phyloP scores from a whole-genome alignment of 139 green algal species.

The Chlamydomonas incerta region DNA sequence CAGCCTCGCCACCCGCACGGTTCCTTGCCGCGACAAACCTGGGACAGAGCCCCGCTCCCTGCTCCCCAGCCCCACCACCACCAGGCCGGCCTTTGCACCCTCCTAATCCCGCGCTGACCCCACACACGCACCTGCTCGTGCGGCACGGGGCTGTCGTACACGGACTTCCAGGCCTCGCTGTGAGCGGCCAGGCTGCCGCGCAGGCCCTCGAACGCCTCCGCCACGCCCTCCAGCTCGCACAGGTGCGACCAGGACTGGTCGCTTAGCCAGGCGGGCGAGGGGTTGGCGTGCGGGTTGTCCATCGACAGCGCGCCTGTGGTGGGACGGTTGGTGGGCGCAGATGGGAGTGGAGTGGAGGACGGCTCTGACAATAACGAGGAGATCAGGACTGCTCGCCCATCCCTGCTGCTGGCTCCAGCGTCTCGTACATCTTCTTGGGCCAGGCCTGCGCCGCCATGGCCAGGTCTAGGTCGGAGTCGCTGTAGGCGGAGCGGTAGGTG shows the following conservation, averaged over 20 bases:
- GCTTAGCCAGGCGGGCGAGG: conserved; percentile 63
- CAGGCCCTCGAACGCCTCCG: conserved; percentile 19
- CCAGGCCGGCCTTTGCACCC: too few species aligned
- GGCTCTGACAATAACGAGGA: too few species aligned
- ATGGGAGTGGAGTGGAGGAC: too few species aligned
- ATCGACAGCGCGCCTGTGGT: conserved; percentile 58
- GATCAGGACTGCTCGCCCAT: too few species aligned
- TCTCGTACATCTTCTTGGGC: conserved; percentile 44
- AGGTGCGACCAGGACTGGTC: conserved; percentile 57
- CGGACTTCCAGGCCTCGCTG: conserved; percentile 42
- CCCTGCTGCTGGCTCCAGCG: too few species aligned
- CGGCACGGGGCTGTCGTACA: conserved; percentile 65
- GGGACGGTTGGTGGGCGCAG: too few species aligned
- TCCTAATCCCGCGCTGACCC: too few species aligned
- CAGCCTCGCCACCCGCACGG: too few species aligned
- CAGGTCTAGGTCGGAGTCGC: conserved; percentile 18
- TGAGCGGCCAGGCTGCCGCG: conserved; percentile 15
- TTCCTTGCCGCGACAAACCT: too few species aligned
- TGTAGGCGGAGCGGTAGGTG: conserved; percentile 33
- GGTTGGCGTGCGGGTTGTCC: conserved; percentile 66
- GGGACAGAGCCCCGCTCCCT: too few species aligned
- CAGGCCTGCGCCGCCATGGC: conserved; percentile 16
- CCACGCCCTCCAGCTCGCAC: conserved; percentile 48
- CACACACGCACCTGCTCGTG: conserved; percentile 35
- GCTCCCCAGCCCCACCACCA: too few species aligned